phyloP scores from a whole-genome alignment of 2,329 filamentous ascomycete species.

The Pseudogymnoascus destructans region DNA sequence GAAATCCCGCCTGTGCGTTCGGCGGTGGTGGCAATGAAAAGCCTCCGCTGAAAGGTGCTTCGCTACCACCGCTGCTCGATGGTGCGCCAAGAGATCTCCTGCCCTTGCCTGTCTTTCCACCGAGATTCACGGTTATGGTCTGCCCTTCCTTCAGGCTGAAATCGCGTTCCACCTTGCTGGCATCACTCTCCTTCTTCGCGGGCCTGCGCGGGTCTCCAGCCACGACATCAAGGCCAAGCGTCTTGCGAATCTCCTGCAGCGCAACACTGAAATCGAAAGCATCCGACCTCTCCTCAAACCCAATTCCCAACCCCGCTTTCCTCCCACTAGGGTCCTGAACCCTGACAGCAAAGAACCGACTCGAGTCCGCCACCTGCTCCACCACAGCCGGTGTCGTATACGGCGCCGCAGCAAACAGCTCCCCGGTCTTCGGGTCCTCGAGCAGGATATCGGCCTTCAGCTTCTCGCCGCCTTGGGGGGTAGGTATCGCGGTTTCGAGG shows the following conservation, averaged over 20 bases:
- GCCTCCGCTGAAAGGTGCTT: constrained; percentile 33
- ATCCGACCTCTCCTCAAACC: constrained; percentile 75
- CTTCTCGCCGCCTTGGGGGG: constrained; percentile 33
- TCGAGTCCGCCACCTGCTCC: constrained; percentile 66
- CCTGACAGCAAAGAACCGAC: constrained; percentile 71
- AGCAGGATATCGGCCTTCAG: constrained; percentile 66
- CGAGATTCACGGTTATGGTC: constrained; percentile 72
- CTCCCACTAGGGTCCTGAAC: constrained; percentile 63
- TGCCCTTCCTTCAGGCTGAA: constrained; percentile 82
- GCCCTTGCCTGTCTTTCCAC: constrained; percentile 34
- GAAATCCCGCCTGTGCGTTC: constrained; percentile 22
- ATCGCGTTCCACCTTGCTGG: constrained; percentile 47
- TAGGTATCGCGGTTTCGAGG: constrained; percentile 54
- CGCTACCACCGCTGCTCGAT: constrained; percentile 14
- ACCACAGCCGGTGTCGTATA: constrained; percentile 55
- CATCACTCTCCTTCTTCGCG: constrained; percentile 27
- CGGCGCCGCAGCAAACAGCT: constrained; percentile 73
- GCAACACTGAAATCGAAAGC: constrained; percentile 77
- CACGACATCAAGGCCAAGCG: constrained; percentile 45
- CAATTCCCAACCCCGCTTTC: constrained; percentile 70
- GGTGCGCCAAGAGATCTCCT: constrained; percentile 22
- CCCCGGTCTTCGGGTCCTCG: constrained; percentile 58
- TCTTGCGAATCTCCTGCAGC: constrained; percentile 64
- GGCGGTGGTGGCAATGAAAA: constrained; percentile 69
- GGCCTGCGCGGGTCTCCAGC: constrained; percentile 20